Percentiles rank a stretch among this genome's conserved stretches.
Evolutionary conservation across 2,329 filamentous ascomycete species (phyloP).

Genomic region (Hypomyces rosellus): DNA sequence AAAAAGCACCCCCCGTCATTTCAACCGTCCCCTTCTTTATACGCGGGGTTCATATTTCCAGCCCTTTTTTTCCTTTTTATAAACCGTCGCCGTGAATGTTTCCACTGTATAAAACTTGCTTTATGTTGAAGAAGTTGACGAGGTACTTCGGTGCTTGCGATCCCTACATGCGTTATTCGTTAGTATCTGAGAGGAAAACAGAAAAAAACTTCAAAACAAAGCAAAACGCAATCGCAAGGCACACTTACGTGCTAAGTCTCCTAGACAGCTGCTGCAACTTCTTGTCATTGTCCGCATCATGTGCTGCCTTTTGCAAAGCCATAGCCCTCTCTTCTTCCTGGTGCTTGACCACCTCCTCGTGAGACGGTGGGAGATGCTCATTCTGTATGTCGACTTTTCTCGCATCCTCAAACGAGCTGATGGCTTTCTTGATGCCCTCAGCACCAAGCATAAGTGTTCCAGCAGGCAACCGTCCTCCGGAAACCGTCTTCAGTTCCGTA

Average conservation of each 20-base stretch:
- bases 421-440: conserved; percentile 97
- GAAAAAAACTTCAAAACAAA: neutral
- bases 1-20: conserved; percentile 15
- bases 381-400: conserved; percentile 96
- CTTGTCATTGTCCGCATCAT: conserved; percentile 87
- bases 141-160: conserved; percentile 22
- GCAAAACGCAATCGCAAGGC: neutral
- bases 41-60: neutral
- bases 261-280: conserved; percentile 80
- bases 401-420: conserved; percentile 93
- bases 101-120: neutral
- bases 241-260: conserved; percentile 83
- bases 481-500: conserved; percentile 94
- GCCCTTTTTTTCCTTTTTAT: neutral
- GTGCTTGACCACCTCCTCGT: conserved; percentile 83
- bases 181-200: neutral
- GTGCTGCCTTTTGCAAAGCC: conserved; percentile 77
- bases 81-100: neutral
- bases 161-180: conserved; percentile 16
- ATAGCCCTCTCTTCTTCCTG: conserved; percentile 74
- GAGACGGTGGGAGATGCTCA: conserved; percentile 83
- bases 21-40: neutral
- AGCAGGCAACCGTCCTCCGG: conserved; percentile 84
- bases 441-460: conserved; percentile 97
- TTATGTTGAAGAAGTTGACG: conserved; percentile 17